Percentiles rank a stretch among this genome's conserved stretches.
phyloP scores from a whole-genome alignment of 1,139 yeast species.

The Geotrichum phurueaensis region DNA sequence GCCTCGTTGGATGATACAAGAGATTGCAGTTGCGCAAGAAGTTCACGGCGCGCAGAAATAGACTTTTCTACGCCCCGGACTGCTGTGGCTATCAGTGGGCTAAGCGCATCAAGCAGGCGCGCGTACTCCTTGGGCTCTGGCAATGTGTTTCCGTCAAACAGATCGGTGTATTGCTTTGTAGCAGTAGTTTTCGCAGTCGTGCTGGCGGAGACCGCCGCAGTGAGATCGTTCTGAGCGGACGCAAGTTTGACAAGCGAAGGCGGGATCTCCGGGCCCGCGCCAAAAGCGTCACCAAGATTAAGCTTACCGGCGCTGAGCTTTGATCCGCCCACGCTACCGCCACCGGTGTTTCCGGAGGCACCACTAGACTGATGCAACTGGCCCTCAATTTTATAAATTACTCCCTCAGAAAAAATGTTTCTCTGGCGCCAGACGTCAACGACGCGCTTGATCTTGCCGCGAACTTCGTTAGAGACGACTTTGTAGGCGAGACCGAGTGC shows the following conservation, averaged over 20 bases:
- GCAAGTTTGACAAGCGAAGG: conserved; percentile 43
- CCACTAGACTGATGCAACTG: conserved; percentile 28
- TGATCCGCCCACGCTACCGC: conserved; percentile 1
- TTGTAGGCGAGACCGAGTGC: conserved; percentile 34
- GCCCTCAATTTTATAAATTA: conserved; percentile 42
- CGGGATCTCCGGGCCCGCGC: conserved; percentile 34
- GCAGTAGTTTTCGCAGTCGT: conserved; percentile 19
- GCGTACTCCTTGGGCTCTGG: conserved; percentile 50
- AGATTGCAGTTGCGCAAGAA: conserved; percentile 42
- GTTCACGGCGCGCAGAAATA: conserved; percentile 39
- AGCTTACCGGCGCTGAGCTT: background rate
- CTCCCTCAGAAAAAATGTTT: conserved; percentile 45
- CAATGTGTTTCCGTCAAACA: conserved; percentile 41
- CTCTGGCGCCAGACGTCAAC: conserved; percentile 74
- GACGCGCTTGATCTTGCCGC: conserved; percentile 57
- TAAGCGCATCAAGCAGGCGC: conserved; percentile 36
- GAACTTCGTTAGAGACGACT: conserved; percentile 35
- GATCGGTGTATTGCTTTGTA: conserved; percentile 19
- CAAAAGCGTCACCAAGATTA: conserved; percentile 23
- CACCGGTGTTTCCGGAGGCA: conserved; percentile 1
- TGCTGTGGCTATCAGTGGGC: conserved; percentile 17
- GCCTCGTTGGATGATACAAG: conserved; percentile 42
- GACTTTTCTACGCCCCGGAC: conserved; percentile 34
- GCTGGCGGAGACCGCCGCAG: conserved; percentile 18
- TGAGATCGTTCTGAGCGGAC: conserved; percentile 39